Evolutionary conservation across 768 basidiomycete genomes (phyloP).

Genomic region (Suillus subluteus): DNA sequence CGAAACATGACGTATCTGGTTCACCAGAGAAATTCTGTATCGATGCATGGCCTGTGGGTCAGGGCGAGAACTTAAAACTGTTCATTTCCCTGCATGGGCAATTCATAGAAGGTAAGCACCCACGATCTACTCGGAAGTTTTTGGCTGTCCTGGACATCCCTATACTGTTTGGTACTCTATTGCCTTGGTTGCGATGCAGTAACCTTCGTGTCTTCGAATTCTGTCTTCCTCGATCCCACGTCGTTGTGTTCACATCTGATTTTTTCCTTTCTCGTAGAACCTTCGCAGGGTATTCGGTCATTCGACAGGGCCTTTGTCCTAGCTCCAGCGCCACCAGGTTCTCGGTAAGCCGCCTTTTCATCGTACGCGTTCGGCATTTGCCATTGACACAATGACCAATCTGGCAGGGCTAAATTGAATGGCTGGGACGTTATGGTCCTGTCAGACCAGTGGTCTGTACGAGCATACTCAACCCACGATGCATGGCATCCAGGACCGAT

Average conservation of each 20-base stretch:
- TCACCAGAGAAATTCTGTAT: constrained; percentile 84
- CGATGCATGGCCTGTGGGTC: constrained; percentile 80
- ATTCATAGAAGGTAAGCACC: constrained; percentile 80
- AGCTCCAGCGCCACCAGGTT: constrained; percentile 77
- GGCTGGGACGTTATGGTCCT: constrained; percentile 93
- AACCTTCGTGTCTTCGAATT: constrained; percentile 7
- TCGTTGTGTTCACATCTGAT: constrained; percentile 21
- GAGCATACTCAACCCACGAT: constrained; percentile 80
- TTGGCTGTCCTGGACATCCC: background rate
- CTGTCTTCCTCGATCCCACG: constrained; percentile 3
- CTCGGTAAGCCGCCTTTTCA: constrained; percentile 61
- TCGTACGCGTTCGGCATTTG: constrained; percentile 14
- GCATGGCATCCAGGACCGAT: constrained; percentile 81
- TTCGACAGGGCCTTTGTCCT: constrained; percentile 94
- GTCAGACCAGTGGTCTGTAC: constrained; percentile 85
- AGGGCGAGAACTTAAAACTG: constrained; percentile 56
- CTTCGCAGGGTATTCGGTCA: constrained; percentile 79
- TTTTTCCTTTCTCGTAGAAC: constrained; percentile 45
- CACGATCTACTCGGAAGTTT: constrained; percentile 16
- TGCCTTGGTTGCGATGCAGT: constrained; percentile 6
- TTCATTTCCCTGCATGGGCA: constrained; percentile 87
- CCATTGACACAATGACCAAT: constrained; percentile 17
- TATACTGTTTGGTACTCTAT: background rate
- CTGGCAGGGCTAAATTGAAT: constrained; percentile 66
- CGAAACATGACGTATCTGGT: constrained; percentile 80